Percentiles rank a stretch among this genome's conserved stretches.
phyloP scores from a whole-genome alignment of 2,329 filamentous ascomycete genomes.

The Aureobasidium sp. region DNA sequence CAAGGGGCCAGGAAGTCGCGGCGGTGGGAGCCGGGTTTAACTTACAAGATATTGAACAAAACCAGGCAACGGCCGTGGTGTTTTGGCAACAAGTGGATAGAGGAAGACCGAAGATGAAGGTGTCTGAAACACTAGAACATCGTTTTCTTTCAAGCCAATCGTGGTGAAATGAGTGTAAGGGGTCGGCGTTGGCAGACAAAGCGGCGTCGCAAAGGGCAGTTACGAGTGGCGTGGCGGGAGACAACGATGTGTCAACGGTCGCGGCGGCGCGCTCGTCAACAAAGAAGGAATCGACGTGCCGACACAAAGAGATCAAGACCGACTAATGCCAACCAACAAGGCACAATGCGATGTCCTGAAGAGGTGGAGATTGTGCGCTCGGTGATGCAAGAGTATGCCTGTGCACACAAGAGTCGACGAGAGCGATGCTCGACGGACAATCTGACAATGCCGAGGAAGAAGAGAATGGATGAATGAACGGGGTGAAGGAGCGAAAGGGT shows the following conservation, averaged over 20 bases:
- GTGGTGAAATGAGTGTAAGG: conserved; percentile 14
- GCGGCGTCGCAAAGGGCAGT: conserved; percentile 1
- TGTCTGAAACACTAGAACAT: conserved; percentile 16
- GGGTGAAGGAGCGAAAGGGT: conserved; percentile 1
- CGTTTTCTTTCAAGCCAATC: conserved; percentile 10
- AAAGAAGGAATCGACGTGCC: conserved; percentile 9
- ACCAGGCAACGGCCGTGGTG: conserved; percentile 6
- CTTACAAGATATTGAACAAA: conserved; percentile 9
- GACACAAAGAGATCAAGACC: conserved; percentile 8
- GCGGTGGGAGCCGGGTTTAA: neutral
- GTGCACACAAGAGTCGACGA: neutral
- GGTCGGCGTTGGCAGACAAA: conserved; percentile 10
- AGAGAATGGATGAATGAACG: conserved; percentile 4
- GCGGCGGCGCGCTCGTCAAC: conserved; percentile 6
- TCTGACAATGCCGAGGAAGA: neutral
- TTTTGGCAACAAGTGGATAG: conserved; percentile 4
- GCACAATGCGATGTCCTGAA: conserved; percentile 1
- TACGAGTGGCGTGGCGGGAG: conserved; percentile 11
- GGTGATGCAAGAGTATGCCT: neutral
- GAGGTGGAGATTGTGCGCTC: conserved; percentile 6
- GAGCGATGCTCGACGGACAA: neutral
- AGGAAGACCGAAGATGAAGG: neutral
- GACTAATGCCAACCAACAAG: conserved; percentile 2
- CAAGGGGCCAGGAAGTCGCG: neutral
- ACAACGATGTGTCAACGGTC: conserved; percentile 13